phyloP scores from a whole-genome alignment of 257 asterid species.

The Solanum tarapatanum region DNA sequence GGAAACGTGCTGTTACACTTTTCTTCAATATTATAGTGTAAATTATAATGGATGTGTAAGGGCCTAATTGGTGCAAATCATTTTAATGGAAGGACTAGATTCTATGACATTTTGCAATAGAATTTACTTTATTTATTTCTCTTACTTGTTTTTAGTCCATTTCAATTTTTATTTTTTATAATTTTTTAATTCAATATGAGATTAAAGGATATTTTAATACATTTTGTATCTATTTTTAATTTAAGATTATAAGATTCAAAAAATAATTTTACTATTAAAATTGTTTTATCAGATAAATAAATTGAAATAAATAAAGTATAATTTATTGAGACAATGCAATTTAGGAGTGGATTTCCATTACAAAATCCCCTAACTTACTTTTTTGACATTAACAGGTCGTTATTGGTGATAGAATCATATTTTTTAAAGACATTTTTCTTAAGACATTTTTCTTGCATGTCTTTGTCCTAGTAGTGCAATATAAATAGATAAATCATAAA shows the following conservation, averaged over 20 bases:
- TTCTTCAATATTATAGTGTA: no score
- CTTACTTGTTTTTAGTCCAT: no score
- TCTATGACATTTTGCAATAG: not conserved
- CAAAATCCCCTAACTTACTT: not conserved
- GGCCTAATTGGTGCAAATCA: not conserved
- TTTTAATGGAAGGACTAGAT: not conserved
- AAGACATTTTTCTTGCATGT: not conserved
- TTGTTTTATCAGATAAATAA: no score
- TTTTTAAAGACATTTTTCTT: not conserved
- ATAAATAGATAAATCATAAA: not conserved
- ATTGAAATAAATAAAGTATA: not conserved
- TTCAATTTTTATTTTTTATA: no score
- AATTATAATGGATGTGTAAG: not conserved
- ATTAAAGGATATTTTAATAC: accelerated
- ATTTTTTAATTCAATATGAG: no score
- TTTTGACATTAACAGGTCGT: not conserved
- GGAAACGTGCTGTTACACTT: not conserved
- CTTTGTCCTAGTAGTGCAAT: not conserved
- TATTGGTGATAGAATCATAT: not conserved
- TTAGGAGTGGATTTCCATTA: not conserved
- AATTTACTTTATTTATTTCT: not conserved
- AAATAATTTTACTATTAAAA: accelerated
- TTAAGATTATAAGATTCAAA: no score
- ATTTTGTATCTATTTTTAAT: no score
- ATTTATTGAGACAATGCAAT: not conserved